Evolutionary conservation across 2,329 filamentous ascomycete genomes (phyloP), one percentile per base, ranked within the genome.

Genomic region (Ceratocystis huliohia): DNA sequence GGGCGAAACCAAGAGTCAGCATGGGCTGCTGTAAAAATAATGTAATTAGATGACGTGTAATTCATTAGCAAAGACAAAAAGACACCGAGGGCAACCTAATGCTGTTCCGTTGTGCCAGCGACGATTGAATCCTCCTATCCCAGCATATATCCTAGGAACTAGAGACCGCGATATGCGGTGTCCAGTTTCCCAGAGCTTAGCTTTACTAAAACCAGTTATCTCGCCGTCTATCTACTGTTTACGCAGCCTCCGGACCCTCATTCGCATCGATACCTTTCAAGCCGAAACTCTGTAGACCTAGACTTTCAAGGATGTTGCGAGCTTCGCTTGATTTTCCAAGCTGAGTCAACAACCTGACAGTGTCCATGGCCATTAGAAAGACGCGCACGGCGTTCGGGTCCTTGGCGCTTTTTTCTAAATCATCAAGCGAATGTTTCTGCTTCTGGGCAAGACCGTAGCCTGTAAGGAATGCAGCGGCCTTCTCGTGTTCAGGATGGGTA

Each of bases 391-490:
- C 67, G 33, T 61, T 59, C 8, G 59, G 46, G n/a, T 46, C 59
- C 41, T 57, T 63, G 30, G 7, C 17, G 20, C 22, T 61, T 10
- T 65, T 53, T 13, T 50, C 53, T 4, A 57, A 30, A 13, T 57
- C 53, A 30, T 37, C n/a, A 22, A 37, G 20, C 25, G 50, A 20
- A 22, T 13, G 45, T 17, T 20, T 20, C 20, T 53, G n/a, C 10
- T 63, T n/a, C 22, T 45, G 7, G 61, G 13, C 30, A 25, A 13
- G 5, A 50, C 57, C 8, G 17, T 57, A 70, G 63, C 1, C 70
- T 68, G 5, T 73, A 69, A 84, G 77, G 65, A 80, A 78, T 1
- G 75, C 71, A 10, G 84, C 70, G 0, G 83, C 83, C 1, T 76
- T 75, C 1, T 74, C 72, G 25, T 79, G 76, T 30, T 77, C 76